Base-by-base conservation (phyloP, 441 rosid genomes). In the Theobroma grandiflorum region DNA sequence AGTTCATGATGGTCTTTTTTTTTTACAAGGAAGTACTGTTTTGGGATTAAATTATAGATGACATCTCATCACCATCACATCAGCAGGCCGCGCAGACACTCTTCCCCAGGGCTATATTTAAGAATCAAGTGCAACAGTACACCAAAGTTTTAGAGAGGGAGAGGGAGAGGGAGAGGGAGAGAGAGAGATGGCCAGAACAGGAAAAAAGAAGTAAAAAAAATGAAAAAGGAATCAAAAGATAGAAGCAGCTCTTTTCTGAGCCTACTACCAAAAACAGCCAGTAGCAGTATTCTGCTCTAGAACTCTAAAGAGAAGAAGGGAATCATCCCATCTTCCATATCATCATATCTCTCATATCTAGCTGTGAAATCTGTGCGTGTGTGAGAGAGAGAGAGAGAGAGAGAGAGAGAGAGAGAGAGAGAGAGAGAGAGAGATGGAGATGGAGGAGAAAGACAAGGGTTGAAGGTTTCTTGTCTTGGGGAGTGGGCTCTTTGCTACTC, bases 21-120 rank as follows among this genome's bases (percentile, higher is more conserved):
- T 0, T 11, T 3, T 12, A 11, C 0, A 10, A 16, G 4, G 15
- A 72, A 52, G 9, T 35, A 7, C 26, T 18, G 6, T 53, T 35
- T 5, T 15, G 18, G 40, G 11, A 38, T 53, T 53, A 53, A 72
- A 53, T 18, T 73, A 40, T 58, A 53, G 71, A 80, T 66, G 42
- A 81, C 64, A 85, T 86, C 87, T 75, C 87, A 87, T 90, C 91
- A 88, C 82, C 75, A 85, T 92, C 95, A 82, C 87, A 86, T 92
- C 95, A 84, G 45, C 79, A 52, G 69, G 75, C 45, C 31, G 79
- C 66, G 75, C 59, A 77, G 80, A 82, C 84, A 75, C 89, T 73
- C 82, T 85, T 87, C 64, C 84, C 86, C 59, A 82, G 43, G 65
- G 62, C 67, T 59, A 62, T 26, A 26, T 26, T 64, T 64, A 16